Percentiles rank a stretch among this genome's conserved stretches.
phyloP scores from a whole-genome alignment of 1,284 basidiomycete species.

The Takashimella koratensis region DNA sequence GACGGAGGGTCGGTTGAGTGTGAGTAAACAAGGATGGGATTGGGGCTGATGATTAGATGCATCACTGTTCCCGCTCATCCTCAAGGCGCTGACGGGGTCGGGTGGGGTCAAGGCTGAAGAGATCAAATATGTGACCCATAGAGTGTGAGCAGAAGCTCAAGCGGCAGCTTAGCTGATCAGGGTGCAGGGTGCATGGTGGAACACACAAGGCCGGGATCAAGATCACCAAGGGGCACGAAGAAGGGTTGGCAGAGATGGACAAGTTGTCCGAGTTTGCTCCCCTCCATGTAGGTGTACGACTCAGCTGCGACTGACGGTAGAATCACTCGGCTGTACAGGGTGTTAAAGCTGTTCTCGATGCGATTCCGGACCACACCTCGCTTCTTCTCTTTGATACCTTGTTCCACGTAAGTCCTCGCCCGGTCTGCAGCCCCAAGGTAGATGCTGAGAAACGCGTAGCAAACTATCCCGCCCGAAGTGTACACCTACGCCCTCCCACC shows the following conservation, averaged over 20 bases:
- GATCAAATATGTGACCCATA: conserved; percentile 47
- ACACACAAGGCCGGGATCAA: conserved; percentile 64
- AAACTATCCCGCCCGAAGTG: conserved; percentile 66
- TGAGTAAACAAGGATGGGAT: conserved; percentile 18
- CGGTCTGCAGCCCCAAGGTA: too few species aligned
- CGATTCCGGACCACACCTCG: conserved; percentile 57
- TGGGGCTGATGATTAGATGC: not conserved
- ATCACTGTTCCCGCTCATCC: conserved; percentile 35
- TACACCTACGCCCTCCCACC: conserved; percentile 72
- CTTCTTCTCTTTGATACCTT: conserved; percentile 69
- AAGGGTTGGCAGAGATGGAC: conserved; percentile 66
- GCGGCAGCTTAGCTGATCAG: not conserved
- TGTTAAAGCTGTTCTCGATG: conserved; percentile 57
- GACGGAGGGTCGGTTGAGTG: conserved; percentile 39
- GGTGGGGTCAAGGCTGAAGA: conserved; percentile 33
- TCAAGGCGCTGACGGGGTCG: conserved; percentile 35
- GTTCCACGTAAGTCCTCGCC: conserved; percentile 58
- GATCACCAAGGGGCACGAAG: conserved; percentile 55
- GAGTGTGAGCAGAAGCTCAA: conserved; percentile 36
- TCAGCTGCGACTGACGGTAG: conserved; percentile 22
- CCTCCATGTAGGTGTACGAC: conserved; percentile 54
- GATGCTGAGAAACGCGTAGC: too few species aligned
- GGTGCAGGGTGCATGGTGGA: conserved; percentile 76
- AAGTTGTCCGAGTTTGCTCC: conserved; percentile 73
- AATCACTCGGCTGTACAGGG: conserved; percentile 54